Conservation (phyloP, 23 red algal genomes). For the Gracilaria gracilis region DNA sequence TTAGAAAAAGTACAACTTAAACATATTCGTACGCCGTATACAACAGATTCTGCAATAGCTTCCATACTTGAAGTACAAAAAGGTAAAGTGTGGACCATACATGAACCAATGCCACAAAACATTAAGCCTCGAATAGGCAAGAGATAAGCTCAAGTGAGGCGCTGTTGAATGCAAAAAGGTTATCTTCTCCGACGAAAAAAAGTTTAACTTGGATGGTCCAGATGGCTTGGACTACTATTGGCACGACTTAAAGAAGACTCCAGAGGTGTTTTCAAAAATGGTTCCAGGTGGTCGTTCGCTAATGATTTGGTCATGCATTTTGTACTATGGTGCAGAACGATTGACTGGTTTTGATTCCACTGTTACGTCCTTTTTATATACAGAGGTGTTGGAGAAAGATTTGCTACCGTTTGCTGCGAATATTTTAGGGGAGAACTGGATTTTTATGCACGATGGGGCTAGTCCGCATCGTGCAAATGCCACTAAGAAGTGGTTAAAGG, state of each 20-base stretch:
- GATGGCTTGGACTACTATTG: neutral
- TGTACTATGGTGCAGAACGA: neutral
- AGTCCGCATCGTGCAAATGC: too few species aligned
- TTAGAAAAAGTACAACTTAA: too few species aligned
- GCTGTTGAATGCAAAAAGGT: slow-evolving; percentile 1
- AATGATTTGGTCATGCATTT: slow-evolving; percentile 25
- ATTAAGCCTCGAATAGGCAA: too few species aligned
- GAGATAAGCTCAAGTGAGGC: neutral
- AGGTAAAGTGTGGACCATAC: too few species aligned
- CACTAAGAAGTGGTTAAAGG: too few species aligned
- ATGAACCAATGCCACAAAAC: too few species aligned
- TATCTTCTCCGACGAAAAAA: slow-evolving; percentile 15
- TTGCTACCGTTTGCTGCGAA: too few species aligned
- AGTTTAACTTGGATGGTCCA: slow-evolving; percentile 28
- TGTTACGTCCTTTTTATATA: too few species aligned
- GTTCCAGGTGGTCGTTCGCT: neutral
- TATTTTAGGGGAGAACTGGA: too few species aligned
- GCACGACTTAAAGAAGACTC: neutral
- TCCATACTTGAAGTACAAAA: slow-evolving; percentile 17
- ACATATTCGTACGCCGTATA: neutral
- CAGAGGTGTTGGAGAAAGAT: too few species aligned
- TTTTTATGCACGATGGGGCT: too few species aligned
- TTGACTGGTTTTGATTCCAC: too few species aligned
- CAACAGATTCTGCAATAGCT: neutral
- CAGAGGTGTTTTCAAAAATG: neutral